Conservation (phyloP, 2,329 filamentous ascomycete species). For the Dactylellina drechsleri region DNA sequence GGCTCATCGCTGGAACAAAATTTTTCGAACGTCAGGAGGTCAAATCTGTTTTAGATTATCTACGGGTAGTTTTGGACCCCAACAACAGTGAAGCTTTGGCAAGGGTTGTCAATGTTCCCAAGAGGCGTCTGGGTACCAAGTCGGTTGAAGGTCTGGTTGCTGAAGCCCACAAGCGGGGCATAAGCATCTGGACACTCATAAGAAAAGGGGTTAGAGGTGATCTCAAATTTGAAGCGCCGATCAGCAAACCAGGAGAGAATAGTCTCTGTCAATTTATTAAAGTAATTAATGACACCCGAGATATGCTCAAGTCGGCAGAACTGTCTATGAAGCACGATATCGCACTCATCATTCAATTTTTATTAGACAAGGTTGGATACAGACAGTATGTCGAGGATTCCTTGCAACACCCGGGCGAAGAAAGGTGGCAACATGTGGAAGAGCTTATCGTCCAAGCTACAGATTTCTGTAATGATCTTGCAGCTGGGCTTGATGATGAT, state of each 20-base stretch:
- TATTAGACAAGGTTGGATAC: conserved; percentile 75
- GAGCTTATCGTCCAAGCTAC: conserved; percentile 83
- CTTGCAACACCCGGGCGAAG: conserved; percentile 79
- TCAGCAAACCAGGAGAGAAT: conserved; percentile 68
- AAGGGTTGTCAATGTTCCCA: conserved; percentile 84
- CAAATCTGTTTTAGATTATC: conserved; percentile 85
- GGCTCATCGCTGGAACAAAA: conserved; percentile 88
- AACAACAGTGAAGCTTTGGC: conserved; percentile 86
- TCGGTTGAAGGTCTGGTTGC: conserved; percentile 79
- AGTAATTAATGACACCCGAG: conserved; percentile 69
- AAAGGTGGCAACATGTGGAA: conserved; percentile 82
- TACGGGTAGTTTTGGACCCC: conserved; percentile 84
- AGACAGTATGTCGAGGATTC: conserved; percentile 76
- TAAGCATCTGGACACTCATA: conserved; percentile 78
- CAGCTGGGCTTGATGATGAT: conserved; percentile 63
- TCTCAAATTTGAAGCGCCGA: conserved; percentile 66
- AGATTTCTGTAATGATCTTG: conserved; percentile 71
- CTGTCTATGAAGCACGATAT: conserved; percentile 58
- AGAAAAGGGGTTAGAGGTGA: conserved; percentile 68
- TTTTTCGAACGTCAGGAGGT: conserved; percentile 95
- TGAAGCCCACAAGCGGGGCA: conserved; percentile 76
- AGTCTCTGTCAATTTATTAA: conserved; percentile 70
- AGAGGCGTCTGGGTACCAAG: conserved; percentile 80
- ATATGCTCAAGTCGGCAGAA: conserved; percentile 66
- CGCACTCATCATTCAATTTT: conserved; percentile 62